These are phyloP conservation scores for Hypoxylon sp. DNA, from an alignment of 2,329 filamentous ascomycete genomes.

Conservation along the genomic window DNA sequence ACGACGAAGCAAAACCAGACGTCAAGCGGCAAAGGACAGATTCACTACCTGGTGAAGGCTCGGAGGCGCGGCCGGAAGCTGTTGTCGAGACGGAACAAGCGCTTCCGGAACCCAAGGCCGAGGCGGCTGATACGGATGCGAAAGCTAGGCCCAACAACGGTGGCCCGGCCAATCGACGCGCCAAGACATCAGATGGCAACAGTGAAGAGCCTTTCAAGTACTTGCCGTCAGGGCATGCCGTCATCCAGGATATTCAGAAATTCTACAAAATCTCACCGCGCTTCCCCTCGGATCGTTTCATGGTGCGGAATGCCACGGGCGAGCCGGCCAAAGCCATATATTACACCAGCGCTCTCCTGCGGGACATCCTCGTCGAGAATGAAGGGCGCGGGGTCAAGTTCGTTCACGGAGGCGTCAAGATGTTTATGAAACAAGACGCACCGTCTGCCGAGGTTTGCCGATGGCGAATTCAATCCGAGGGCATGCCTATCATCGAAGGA, in stretches of 20 bases:
- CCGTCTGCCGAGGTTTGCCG: slow-evolving; percentile 85
- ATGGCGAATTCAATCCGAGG: slow-evolving; percentile 96
- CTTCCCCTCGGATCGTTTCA: slow-evolving; percentile 90
- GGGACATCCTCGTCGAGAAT: slow-evolving; percentile 85
- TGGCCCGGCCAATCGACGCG: slow-evolving; percentile 49
- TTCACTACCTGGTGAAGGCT: slow-evolving; percentile 26
- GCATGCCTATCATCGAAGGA: slow-evolving; percentile 87
- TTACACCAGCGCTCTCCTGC: slow-evolving; percentile 86
- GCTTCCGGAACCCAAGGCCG: slow-evolving; percentile 24
- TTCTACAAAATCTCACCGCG: slow-evolving; percentile 87
- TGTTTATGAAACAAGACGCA: slow-evolving; percentile 98
- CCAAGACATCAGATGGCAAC: slow-evolving; percentile 57
- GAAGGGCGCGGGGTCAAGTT: slow-evolving; percentile 93
- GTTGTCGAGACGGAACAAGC: slow-evolving; percentile 17
- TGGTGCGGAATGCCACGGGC: slow-evolving; percentile 92
- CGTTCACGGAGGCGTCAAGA: slow-evolving; percentile 95
- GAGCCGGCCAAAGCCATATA: slow-evolving; percentile 94
- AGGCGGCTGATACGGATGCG: slow-evolving; percentile 29
- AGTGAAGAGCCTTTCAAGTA: slow-evolving; percentile 96
- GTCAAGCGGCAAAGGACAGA: slow-evolving; percentile 59
- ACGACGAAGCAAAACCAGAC: slow-evolving; percentile 49
- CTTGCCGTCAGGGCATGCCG: slow-evolving; percentile 74
- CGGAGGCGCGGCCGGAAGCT: slow-evolving; percentile 34
- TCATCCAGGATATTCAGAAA: slow-evolving; percentile 77
- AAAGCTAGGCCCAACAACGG: slow-evolving; percentile 27